Conservation (phyloP, 805 yeast species). For the Trichomonascus vanleenenianus region DNA sequence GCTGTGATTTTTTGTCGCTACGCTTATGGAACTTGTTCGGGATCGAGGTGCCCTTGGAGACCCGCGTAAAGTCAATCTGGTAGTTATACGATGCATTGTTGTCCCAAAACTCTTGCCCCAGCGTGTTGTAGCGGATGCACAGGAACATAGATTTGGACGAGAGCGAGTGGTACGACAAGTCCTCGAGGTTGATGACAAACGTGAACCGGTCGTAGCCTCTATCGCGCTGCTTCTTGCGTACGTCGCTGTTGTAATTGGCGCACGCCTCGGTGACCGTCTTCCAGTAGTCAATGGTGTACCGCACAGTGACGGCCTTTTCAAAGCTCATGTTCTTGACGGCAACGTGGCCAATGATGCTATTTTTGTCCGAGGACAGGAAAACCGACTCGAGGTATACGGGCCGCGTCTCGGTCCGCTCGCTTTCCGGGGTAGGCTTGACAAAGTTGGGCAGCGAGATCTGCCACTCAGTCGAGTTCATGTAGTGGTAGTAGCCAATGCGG, state of each 20-base stretch:
- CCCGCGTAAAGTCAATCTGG: slow-evolving; percentile 37
- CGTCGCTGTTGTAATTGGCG: slow-evolving; percentile 51
- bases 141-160: slow-evolving; percentile 33
- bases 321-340: slow-evolving; percentile 71
- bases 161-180: slow-evolving; percentile 25
- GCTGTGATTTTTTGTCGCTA: background rate
- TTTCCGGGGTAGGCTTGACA: slow-evolving; percentile 9
- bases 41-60: slow-evolving; percentile 6
- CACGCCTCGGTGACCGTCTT: slow-evolving; percentile 60
- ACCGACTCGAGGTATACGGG: slow-evolving; percentile 60
- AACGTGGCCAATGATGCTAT: slow-evolving; percentile 58
- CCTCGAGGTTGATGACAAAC: slow-evolving; percentile 43
- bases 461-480: slow-evolving; percentile 23
- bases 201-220: slow-evolving; percentile 54
- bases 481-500: slow-evolving; percentile 12
- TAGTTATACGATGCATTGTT: slow-evolving; percentile 59
- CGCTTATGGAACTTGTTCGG: slow-evolving; percentile 1
- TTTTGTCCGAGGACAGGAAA: slow-evolving; percentile 50
- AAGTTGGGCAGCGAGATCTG: slow-evolving; percentile 28
- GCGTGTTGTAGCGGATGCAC: slow-evolving; percentile 50
- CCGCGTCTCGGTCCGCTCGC: slow-evolving; percentile 18
- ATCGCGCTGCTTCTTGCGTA: slow-evolving; percentile 24
- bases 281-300: slow-evolving; percentile 80
- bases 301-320: slow-evolving; percentile 56
- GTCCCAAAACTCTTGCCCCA: slow-evolving; percentile 63